A percentile compares a stretch with the other conserved stretches of the same genome.
Evolutionary conservation across 2,329 filamentous ascomycete genomes (phyloP).

Genomic region (Leptographium lundbergii): DNA sequence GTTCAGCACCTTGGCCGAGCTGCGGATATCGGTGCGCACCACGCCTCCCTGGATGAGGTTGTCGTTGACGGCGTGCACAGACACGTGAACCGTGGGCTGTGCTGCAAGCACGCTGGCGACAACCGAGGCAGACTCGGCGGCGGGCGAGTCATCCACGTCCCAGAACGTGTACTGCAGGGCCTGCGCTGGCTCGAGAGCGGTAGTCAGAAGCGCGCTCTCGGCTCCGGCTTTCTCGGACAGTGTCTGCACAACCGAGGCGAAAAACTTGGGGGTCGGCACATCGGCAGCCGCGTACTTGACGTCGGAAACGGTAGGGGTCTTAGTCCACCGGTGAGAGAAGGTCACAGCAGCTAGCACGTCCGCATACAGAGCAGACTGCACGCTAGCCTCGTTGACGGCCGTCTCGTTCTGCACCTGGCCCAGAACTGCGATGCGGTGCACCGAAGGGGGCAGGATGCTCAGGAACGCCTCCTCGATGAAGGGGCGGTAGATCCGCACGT

Average conservation of each 20-base stretch:
- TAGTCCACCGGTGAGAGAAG: constrained; percentile 53
- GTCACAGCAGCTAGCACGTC: constrained; percentile 79
- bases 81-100: constrained; percentile 53
- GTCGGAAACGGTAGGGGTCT: constrained; percentile 57
- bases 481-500: constrained; percentile 85
- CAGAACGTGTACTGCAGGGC: constrained; percentile 87
- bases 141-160: constrained; percentile 67
- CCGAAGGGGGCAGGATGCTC: constrained; percentile 61
- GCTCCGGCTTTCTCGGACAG: constrained; percentile 29
- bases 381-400: constrained; percentile 59
- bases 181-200: constrained; percentile 28
- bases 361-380: constrained; percentile 80
- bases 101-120: constrained; percentile 52
- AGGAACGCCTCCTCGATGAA: constrained; percentile 94
- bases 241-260: constrained; percentile 37
- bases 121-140: constrained; percentile 50
- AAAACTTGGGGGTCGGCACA: constrained; percentile 39
- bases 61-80: constrained; percentile 49
- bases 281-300: constrained; percentile 75
- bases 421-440: constrained; percentile 67
- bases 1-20: constrained; percentile 48
- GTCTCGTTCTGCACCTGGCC: constrained; percentile 72
- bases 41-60: constrained; percentile 64
- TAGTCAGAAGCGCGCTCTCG: constrained; percentile 24
- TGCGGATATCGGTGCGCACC: constrained; percentile 73